These are phyloP conservation scores for Macrolepiota fuliginosa DNA, from an alignment of 768 basidiomycete genomes.

Conservation along the genomic window DNA sequence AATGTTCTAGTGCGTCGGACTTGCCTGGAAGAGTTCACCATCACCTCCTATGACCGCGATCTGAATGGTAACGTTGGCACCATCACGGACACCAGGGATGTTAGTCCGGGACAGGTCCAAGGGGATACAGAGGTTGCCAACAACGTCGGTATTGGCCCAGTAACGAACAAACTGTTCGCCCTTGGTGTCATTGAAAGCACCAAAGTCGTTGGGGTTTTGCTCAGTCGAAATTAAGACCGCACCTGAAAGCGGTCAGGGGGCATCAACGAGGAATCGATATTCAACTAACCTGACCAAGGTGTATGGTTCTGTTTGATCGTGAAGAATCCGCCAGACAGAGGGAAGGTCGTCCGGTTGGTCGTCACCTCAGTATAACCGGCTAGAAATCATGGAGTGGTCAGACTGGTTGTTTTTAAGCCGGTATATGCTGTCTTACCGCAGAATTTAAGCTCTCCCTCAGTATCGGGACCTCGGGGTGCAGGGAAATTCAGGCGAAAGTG, in stretches of 20 bases:
- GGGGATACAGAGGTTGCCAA: conserved; percentile 17
- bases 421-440: conserved; percentile 45
- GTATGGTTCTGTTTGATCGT: conserved; percentile 57
- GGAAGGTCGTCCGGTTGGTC: conserved; percentile 62
- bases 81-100: conserved; percentile 16
- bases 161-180: conserved; percentile 6
- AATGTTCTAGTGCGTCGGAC: neutral
- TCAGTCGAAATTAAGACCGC: conserved; percentile 44
- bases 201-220: conserved; percentile 52
- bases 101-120: conserved; percentile 13
- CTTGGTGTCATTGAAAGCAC: conserved; percentile 41
- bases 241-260: conserved; percentile 22
- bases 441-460: conserved; percentile 51
- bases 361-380: conserved; percentile 59
- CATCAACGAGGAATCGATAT: neutral
- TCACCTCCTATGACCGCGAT: conserved; percentile 17
- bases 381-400: conserved; percentile 21
- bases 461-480: conserved; percentile 67
- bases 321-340: conserved; percentile 60
- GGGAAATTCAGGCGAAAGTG: conserved; percentile 80
- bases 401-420: neutral
- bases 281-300: conserved; percentile 45
- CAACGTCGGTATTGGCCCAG: conserved; percentile 8
- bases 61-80: conserved; percentile 19
- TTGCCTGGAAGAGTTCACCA: conserved; percentile 16